Evolutionary conservation across 1,139 yeast genomes (phyloP).

Genomic region (Blastobotrys aristatus): DNA sequence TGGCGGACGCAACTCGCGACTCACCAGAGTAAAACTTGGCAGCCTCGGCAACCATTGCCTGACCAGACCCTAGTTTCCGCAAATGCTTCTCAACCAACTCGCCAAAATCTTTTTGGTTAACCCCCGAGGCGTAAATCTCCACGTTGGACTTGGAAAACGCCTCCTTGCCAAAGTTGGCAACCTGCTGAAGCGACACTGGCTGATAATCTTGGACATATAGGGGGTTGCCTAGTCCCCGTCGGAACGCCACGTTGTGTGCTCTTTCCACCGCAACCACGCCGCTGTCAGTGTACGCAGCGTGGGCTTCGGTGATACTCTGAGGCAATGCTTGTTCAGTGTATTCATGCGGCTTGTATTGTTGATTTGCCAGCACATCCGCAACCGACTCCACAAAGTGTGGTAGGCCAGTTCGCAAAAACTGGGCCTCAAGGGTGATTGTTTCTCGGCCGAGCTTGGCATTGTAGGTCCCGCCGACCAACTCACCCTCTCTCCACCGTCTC

Average conservation of each 20-base stretch:
- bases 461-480: conserved; percentile 84
- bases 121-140: conserved; percentile 69
- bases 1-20: conserved; percentile 66
- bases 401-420: conserved; percentile 79
- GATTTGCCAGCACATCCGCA: conserved; percentile 67
- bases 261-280: conserved; percentile 65
- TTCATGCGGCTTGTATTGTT: conserved; percentile 73
- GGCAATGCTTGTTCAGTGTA: conserved; percentile 77
- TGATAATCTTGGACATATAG: conserved; percentile 64
- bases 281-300: conserved; percentile 48
- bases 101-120: conserved; percentile 63
- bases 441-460: conserved; percentile 74
- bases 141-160: conserved; percentile 70
- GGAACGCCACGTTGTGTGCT: conserved; percentile 77
- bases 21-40: conserved; percentile 57
- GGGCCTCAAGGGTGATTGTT: conserved; percentile 69
- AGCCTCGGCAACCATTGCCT: conserved; percentile 40
- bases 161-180: conserved; percentile 60
- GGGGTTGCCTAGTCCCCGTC: conserved; percentile 85
- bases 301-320: conserved; percentile 51
- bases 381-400: conserved; percentile 89
- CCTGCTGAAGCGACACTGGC: conserved; percentile 56
- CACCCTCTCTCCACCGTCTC: conserved; percentile 91
- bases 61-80: conserved; percentile 55
- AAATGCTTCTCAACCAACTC: conserved; percentile 69